Evolutionary conservation across 2,329 filamentous ascomycete species (phyloP).

Genomic region (Botrytis deweyae): DNA sequence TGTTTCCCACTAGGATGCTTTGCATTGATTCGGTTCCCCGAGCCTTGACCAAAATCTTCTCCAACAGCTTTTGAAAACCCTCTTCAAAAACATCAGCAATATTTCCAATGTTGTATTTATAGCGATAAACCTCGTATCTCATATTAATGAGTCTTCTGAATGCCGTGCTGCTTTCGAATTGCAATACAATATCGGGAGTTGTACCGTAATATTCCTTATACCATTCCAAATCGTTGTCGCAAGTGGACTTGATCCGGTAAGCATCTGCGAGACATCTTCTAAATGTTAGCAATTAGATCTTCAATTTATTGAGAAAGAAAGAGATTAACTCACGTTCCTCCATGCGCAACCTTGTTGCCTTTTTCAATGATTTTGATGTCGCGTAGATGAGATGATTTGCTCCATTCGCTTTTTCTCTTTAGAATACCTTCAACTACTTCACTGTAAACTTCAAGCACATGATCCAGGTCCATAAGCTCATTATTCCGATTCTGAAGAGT

Average conservation of each 20-base stretch:
- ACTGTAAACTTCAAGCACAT: not conserved
- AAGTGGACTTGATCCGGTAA: not conserved
- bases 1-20: not conserved
- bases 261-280: not conserved
- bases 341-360: not conserved
- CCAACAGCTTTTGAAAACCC: not conserved
- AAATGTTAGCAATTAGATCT: not conserved
- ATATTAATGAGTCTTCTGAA: not conserved
- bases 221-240: not conserved
- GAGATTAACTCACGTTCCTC: not conserved
- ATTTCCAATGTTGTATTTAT: not conserved
- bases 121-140: not conserved
- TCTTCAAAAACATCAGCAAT: not conserved
- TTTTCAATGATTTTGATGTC: not conserved
- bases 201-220: not conserved
- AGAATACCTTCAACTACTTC: conserved; percentile 2
- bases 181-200: not conserved
- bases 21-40: not conserved
- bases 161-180: not conserved
- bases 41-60: not conserved
- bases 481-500: not conserved
- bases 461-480: not conserved
- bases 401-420: not conserved
- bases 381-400: not conserved
- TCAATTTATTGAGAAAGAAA: not conserved